phyloP scores from a whole-genome alignment of 371 early-diverging fungal genomes.

The Mortierella sp. region DNA sequence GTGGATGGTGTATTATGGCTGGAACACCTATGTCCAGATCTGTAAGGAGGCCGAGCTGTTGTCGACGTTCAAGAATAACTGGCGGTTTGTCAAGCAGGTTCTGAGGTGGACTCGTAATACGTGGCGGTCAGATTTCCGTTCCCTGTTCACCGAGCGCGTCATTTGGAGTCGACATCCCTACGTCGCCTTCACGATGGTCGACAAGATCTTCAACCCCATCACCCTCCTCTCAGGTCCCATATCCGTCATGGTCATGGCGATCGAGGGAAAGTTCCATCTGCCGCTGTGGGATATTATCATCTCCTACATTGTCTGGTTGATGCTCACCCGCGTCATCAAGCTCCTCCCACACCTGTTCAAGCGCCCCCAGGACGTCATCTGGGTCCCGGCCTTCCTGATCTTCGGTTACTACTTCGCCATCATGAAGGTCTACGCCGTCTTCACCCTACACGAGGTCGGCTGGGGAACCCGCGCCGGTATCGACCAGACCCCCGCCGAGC shows the following conservation, averaged over 20 bases:
- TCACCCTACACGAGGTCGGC: slow-evolving; percentile 78
- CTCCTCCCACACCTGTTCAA: slow-evolving; percentile 76
- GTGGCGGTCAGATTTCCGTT: slow-evolving; percentile 81
- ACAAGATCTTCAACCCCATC: slow-evolving; percentile 82
- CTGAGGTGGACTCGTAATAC: slow-evolving; percentile 85
- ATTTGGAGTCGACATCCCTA: slow-evolving; percentile 80
- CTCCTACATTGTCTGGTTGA: slow-evolving; percentile 76
- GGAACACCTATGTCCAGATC: slow-evolving; percentile 80
- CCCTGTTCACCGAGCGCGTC: slow-evolving; percentile 72
- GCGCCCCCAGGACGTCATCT: slow-evolving; percentile 75
- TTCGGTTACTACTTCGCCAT: slow-evolving; percentile 82
- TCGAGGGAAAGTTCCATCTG: slow-evolving; percentile 54
- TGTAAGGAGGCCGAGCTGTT: slow-evolving; percentile 79
- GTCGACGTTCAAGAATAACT: slow-evolving; percentile 85
- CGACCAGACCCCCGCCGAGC: slow-evolving; percentile 43
- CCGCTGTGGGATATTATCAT: slow-evolving; percentile 72
- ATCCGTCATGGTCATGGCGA: slow-evolving; percentile 66
- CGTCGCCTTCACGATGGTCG: slow-evolving; percentile 83
- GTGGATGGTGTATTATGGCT: slow-evolving; percentile 81
- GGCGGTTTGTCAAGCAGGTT: slow-evolving; percentile 82
- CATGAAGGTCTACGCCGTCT: slow-evolving; percentile 80
- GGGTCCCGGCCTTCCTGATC: slow-evolving; percentile 75
- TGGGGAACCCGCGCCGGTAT: slow-evolving; percentile 82
- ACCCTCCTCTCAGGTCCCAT: slow-evolving; percentile 79
- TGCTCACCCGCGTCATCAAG: slow-evolving; percentile 79